Base-by-base conservation (phyloP, 345 rosid genomes). In the Clarkia xantiana region DNA sequence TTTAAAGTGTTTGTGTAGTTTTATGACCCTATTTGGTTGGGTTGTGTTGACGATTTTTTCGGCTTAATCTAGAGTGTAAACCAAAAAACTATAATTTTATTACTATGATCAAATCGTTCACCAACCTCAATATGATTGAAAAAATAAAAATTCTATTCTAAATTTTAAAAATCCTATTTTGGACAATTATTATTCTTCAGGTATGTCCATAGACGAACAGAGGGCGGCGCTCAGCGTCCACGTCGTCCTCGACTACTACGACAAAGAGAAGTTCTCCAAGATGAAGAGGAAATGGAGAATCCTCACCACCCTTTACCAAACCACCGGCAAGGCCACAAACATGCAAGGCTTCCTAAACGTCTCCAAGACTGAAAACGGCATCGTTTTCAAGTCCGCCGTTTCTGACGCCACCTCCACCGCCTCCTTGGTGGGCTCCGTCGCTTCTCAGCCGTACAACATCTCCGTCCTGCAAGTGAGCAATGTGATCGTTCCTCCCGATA, bases 161-260 rank as follows among this genome's bases (percentile, higher is more conserved):
- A n/a, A n/a, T n/a, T n/a, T n/a, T n/a, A n/a, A n/a, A n/a, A n/a
- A n/a, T n/a, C n/a, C n/a, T n/a, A n/a, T n/a, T n/a, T n/a, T n/a
- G n/a, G n/a, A n/a, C n/a, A n/a, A n/a, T n/a, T n/a, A n/a, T n/a
- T n/a, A n/a, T n/a, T n/a, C n/a, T n/a, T 25, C 65, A 0, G 58
- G 12, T 22, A 44, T 29, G 12, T n/a, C 67, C 0, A 3, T 9
- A 0, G 67, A 60, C 6, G 15, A 14, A 9, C 29, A 45, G 40
- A 55, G 48, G 48, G 40, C 25, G 6, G 14, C 60, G 7, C 14
- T 75, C 45, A 66, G 65, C 45, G 34, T 55, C 6, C 80, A 63
- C 54, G 66, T 75, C 3, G 34, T 75, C 3, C 69, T 71, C 2
- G 76, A 71, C 55, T 71, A 65, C 41, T 63, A 15, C 20, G 72